Base-by-base conservation (phyloP, 148 eudicot genomes). In the Linanthus parryae region DNA sequence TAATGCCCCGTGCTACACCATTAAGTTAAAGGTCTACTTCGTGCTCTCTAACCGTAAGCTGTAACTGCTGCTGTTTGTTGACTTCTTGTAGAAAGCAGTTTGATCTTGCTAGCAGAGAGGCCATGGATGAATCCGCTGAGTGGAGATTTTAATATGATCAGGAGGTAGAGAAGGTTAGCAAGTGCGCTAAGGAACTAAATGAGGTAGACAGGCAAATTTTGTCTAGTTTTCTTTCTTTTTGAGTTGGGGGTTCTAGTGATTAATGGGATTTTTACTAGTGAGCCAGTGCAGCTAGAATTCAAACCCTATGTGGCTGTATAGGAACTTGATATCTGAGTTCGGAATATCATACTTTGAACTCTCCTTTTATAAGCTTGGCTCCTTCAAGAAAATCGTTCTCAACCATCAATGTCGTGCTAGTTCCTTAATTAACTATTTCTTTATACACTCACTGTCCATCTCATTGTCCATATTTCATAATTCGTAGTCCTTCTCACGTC, bases 111-210 rank as follows among this genome's bases (percentile, higher is more conserved):
- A 76, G 62, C 57, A 80, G 72, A 69, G 95, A 85, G 71, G 97
- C 97, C 50, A 75, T 85, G 78, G 97, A 90, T 47, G 97, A 90
- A 69, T 90, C 97, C 51, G 97, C 97, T 24, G 88, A 83, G 58
- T 90, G 97, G 97, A 90, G 97, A 73, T 68, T 63, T 18, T 85
- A 77, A 64, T 90, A 63, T 61, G 97, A 90, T 66, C 69, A 58
- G 24, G 95, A 83, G 72, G 63, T 71, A 21, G 79, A 74, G 49
- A 72, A 61, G 61, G 58, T 70, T 55, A 34, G 48, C 30, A 72
- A 67, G 44, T 90, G 92, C 64, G 56, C 52, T 20, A 56, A 52
- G 33, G 80, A 85, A 56, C 72, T 90, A 19, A 48, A 28, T 52
- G 59, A 66, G 81, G 97, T 85, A 72, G 58, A 17, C 48, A 34